Conservation (phyloP, 768 basidiomycete genomes). For the Roridomyces roridus region DNA sequence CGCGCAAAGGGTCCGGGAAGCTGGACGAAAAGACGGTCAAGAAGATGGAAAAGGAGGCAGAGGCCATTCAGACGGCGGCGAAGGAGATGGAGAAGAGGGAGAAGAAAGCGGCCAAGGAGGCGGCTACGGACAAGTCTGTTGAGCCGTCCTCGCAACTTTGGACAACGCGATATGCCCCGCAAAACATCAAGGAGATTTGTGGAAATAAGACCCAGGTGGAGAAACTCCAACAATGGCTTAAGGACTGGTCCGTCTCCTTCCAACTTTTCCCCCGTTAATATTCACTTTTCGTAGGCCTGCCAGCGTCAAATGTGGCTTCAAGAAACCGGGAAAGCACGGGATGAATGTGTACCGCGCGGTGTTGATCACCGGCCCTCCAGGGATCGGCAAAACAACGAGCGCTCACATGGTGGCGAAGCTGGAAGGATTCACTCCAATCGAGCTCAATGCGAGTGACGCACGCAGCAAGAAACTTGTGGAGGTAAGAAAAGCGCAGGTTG, state of each 20-base stretch:
- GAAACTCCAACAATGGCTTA: slow-evolving; percentile 86
- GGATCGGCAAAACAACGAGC: slow-evolving; percentile 97
- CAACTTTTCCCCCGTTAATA: neutral
- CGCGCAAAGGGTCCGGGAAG: slow-evolving; percentile 60
- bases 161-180: slow-evolving; percentile 96
- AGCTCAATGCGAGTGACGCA: slow-evolving; percentile 95
- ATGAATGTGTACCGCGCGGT: slow-evolving; percentile 89
- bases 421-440: slow-evolving; percentile 92
- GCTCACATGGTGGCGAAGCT: slow-evolving; percentile 92
- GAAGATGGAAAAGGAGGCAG: slow-evolving; percentile 81
- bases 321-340: slow-evolving; percentile 91
- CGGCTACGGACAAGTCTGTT: slow-evolving; percentile 34
- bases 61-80: slow-evolving; percentile 74
- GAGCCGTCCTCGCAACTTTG: slow-evolving; percentile 77
- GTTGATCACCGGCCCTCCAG: slow-evolving; percentile 91
- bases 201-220: slow-evolving; percentile 95
- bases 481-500: slow-evolving; percentile 50
- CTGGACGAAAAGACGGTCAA: slow-evolving; percentile 84
- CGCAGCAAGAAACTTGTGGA: slow-evolving; percentile 97
- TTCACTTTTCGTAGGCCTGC: slow-evolving; percentile 58
- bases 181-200: slow-evolving; percentile 86
- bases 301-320: slow-evolving; percentile 79
- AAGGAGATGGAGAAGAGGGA: slow-evolving; percentile 82
- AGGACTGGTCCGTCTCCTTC: slow-evolving; percentile 74
- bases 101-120: slow-evolving; percentile 52